Percentiles rank a stretch among this genome's conserved stretches.
Evolutionary conservation across 2,329 filamentous ascomycete species (phyloP).

Genomic region (Ilyonectria sp.): DNA sequence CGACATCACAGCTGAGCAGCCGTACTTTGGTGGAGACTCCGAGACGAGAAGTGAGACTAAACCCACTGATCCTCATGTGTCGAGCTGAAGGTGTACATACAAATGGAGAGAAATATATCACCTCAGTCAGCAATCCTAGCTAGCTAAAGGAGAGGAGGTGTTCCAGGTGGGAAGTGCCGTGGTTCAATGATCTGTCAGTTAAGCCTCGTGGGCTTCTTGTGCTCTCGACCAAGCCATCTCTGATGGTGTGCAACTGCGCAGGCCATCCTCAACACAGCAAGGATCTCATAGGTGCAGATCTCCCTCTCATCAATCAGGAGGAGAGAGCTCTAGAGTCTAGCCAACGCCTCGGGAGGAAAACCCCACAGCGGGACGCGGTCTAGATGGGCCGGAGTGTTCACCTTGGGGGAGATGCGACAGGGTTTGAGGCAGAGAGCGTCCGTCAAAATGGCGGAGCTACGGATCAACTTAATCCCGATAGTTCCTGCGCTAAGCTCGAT

Average conservation of each 20-base stretch:
- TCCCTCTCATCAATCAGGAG: neutral
- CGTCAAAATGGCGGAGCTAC: neutral
- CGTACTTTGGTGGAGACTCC: neutral
- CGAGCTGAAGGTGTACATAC: neutral
- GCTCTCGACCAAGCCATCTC: too few relatives aligned
- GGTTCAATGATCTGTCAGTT: too few relatives aligned
- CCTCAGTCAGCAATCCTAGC: neutral
- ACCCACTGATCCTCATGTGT: neutral
- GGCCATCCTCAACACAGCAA: too few relatives aligned
- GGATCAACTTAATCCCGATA: conserved; percentile 38
- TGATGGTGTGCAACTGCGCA: too few relatives aligned
- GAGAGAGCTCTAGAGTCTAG: neutral
- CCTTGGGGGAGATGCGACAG: neutral
- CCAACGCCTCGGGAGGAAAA: neutral
- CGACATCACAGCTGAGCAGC: neutral
- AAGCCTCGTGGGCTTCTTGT: too few relatives aligned
- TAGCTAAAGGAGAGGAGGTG: too few relatives aligned
- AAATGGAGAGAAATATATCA: neutral
- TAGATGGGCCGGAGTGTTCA: neutral
- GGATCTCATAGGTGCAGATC: neutral
- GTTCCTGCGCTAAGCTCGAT: conserved; percentile 33
- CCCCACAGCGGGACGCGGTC: conserved; percentile 12
- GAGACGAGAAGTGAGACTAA: neutral
- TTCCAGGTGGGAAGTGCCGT: too few relatives aligned
- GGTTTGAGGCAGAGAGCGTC: neutral